Base-by-base conservation (phyloP, 2,329 filamentous ascomycete genomes). In the Grosmannia serpens region DNA sequence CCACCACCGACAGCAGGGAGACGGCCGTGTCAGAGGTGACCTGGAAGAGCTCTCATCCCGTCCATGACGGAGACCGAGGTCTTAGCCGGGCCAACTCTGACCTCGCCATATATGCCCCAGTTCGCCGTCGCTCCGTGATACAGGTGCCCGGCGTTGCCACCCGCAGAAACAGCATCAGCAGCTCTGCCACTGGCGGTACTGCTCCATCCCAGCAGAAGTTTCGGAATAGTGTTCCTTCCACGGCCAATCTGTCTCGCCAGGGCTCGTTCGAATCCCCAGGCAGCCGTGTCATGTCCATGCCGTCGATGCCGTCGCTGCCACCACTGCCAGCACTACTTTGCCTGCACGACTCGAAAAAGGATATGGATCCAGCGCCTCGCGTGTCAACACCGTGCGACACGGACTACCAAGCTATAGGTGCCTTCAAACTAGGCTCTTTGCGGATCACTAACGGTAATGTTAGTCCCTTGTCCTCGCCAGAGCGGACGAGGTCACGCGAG, bases 391-490 rank as follows among this genome's bases (percentile, higher is more conserved):
- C 83, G 0, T 77, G 71, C 47, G 82, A 84, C 27, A 68, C 73
- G 31, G 76, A 80, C n/a, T 85, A 85, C 64, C 74, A 75, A 60
- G 81, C 84, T 52, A 77, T 82, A 35, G 83, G 83, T 3, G 80
- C 76, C 13, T 85, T 84, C 66, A 83, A 83, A 65, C 77, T 84
- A 57, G 84, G 84, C 2, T 81, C 81, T 1, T 65, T 86, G 55
- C 77, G 81, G 41, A 85, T 86, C 58, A 84, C 75, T 26, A 86
- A 86, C 67, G 83, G 81, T 17, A 71, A 73, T 3, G 74, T 70
- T 1, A 80, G 77, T 59, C 83, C 83, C 2, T 68, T 71, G n/a
- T 62, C 63, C 20, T 63, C 63, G 1, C 59, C 60, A 0, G 59
- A 62, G 20, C 55, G 44, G 2, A 41, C 46, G 2, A 51, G 31